Base-by-base conservation (phyloP, 306 rosid species). In the Dryas octopetala region DNA sequence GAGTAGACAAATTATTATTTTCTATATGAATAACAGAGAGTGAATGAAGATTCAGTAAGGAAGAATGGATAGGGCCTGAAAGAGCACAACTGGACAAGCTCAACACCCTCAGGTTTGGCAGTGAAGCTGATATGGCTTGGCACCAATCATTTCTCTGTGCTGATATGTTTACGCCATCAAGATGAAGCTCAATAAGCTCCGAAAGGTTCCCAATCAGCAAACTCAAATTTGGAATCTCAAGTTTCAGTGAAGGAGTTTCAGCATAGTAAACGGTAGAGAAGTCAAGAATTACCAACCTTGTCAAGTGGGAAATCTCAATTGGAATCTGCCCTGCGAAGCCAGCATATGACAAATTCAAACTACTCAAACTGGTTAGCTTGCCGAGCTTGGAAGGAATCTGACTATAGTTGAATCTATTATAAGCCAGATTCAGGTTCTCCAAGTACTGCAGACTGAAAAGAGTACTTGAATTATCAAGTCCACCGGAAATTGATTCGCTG, bases 391-490 rank as follows among this genome's bases (percentile, higher is more conserved):
- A 51, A 1, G 78, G 71, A 26, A 74, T 40, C 9, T 46, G 49
- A 46, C 0, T 0, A 40, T 6, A 52, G 6, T n/a, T 43, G 63
- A 78, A 52, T 3, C 43, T 1, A 15, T 70, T 78, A 0, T 2
- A 13, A 0, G 81, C 41, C 64, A 70, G 50, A 77, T 46, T 72
- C n/a, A 77, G 48, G 16, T 4, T 6, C 3, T 28, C 46, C n/a
- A 77, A 57, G 16, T 59, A 11, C 2, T 49, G 69, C 13, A 70
- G 76, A 44, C 19, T 2, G 59, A 78, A 62, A 16, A 70, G 81
- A 8, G 62, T 50, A 0, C 23, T 23, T 23, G 66, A 52, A 26
- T 71, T 2, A 28, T 53, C 73, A 16, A 71, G 63, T 46, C 64
- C 76, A 16, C 60, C 76, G 0, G 6, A 5, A n/a, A 71, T 78